Conservation (phyloP, 2,329 filamentous ascomycete species). For the Penicillium hesseltinei region DNA sequence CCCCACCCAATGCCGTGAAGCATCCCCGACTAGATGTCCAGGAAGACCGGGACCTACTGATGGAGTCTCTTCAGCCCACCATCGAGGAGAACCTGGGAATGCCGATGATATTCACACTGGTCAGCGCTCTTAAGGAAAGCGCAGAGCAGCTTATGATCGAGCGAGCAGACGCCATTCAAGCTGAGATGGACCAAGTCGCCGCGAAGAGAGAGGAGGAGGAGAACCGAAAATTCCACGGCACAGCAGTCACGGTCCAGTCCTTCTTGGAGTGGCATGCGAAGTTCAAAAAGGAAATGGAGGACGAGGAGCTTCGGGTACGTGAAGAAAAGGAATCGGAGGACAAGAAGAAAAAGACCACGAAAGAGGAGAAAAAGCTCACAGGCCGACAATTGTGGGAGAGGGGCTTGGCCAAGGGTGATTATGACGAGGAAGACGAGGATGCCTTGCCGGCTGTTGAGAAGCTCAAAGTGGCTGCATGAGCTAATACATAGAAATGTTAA, state of each 20-base stretch:
- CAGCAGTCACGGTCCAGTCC: slow-evolving; percentile 78
- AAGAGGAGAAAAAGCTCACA: slow-evolving; percentile 64
- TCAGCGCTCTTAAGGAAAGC: slow-evolving; percentile 80
- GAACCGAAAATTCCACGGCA: slow-evolving; percentile 94
- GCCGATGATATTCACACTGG: slow-evolving; percentile 94
- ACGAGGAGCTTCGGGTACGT: slow-evolving; percentile 60
- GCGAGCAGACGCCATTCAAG: slow-evolving; percentile 64
- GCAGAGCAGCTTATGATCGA: slow-evolving; percentile 82
- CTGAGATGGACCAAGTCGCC: slow-evolving; percentile 52
- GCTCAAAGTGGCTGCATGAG: slow-evolving; percentile 65
- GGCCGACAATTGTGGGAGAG: slow-evolving; percentile 77
- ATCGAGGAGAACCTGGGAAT: slow-evolving; percentile 94
- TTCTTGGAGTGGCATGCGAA: slow-evolving; percentile 79
- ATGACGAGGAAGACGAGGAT: slow-evolving; percentile 65
- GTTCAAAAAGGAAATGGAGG: slow-evolving; percentile 79
- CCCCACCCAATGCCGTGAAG: slow-evolving; percentile 66
- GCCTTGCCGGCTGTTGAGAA: slow-evolving; percentile 62
- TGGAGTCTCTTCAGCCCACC: slow-evolving; percentile 68
- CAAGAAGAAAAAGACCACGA: slow-evolving; percentile 72
- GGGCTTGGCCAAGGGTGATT: slow-evolving; percentile 66
- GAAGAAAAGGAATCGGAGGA: slow-evolving; percentile 76
- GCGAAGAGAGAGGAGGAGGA: slow-evolving; percentile 77
- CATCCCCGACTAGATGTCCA: slow-evolving; percentile 75
- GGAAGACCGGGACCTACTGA: slow-evolving; percentile 72
- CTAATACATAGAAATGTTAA: slow-evolving; percentile 15